Evolutionary conservation across 179 eudicot species (phyloP), one percentile per base, ranked within the genome.

Genomic region (Carnegiea gigantea): DNA sequence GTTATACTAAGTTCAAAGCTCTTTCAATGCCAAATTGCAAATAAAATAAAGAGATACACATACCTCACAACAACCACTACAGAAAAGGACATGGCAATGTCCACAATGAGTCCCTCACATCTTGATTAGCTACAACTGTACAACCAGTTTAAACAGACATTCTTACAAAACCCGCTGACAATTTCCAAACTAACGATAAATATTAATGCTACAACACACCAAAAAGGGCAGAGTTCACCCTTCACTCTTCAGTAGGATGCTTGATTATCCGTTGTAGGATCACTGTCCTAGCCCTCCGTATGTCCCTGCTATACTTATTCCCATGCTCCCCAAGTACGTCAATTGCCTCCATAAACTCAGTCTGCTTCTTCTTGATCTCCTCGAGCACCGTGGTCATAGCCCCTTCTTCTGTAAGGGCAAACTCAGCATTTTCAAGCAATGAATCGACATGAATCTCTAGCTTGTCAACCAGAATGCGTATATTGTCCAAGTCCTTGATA

Each of bases 261-360:
- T 86, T 89, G 72, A 88, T 85, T 9, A 91, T 91, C 88, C 85
- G 81, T 77, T 89, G 85, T 83, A 91, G 75, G 76, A 91, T 86
- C 83, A 91, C 85, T 0, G 90, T 84, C 80, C 90, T 82, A n/a
- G 93, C 90, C 71, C 83, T 82, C 49, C 88, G 78, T 43, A 90
- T 85, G 67, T 89, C 89, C 54, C 88, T 82, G 57, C 89, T 87
- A 78, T 90, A 91, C 82, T 85, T 91, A 77, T 84, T 78, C 4
- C 88, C 87, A 68, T 82, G 87, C 49, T 79, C 85, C 38, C 88
- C 84, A 79, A 91, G 84, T 70, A 88, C 92, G 49, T 86, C 88
- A 71, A 91, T 86, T 1, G 88, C 88, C 74, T 88, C 82, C 73
- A 84, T 8, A 49, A 91, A 88, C 77, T 60, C 87, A 36, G 48